These are phyloP conservation scores for Aspergillus neotritici DNA, from an alignment of 2,329 filamentous ascomycete species.

Conservation along the genomic window DNA sequence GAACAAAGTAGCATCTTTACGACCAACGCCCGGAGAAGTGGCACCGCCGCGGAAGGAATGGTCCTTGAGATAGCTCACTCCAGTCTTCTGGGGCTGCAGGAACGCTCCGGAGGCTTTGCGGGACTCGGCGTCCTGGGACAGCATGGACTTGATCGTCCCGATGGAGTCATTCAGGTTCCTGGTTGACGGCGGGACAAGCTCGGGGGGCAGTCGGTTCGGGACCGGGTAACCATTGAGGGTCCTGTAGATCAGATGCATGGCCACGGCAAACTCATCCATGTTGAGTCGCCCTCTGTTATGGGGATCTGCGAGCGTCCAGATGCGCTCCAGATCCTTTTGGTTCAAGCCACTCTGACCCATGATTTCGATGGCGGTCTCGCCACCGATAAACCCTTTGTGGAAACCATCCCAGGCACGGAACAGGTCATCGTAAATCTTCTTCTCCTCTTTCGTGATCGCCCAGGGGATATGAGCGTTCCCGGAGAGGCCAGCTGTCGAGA, in stretches of 20 bases:
- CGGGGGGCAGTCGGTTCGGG: slow-evolving; percentile 77
- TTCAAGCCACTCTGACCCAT: slow-evolving; percentile 93
- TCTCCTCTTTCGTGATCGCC: slow-evolving; percentile 98
- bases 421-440: slow-evolving; percentile 89
- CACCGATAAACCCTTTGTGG: slow-evolving; percentile 83
- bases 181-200: slow-evolving; percentile 90
- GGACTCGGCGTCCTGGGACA: slow-evolving; percentile 82
- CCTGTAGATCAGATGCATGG: slow-evolving; percentile 98
- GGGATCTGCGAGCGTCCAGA: slow-evolving; percentile 92
- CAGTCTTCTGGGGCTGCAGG: slow-evolving; percentile 88
- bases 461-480: slow-evolving; percentile 96
- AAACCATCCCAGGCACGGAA: slow-evolving; percentile 97
- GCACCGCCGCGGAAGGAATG: slow-evolving; percentile 76
- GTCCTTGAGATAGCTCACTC: slow-evolving; percentile 95
- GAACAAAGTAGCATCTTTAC: slow-evolving; percentile 94
- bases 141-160: slow-evolving; percentile 81
- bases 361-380: slow-evolving; percentile 91
- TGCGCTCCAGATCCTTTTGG: slow-evolving; percentile 79
- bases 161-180: slow-evolving; percentile 90
- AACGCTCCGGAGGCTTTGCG: slow-evolving; percentile 86
- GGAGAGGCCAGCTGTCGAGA: slow-evolving; percentile 77
- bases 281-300: slow-evolving; percentile 92
- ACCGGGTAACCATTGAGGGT: slow-evolving; percentile 94
- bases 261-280: slow-evolving; percentile 94
- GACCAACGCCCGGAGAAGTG: slow-evolving; percentile 53